Evolutionary conservation across 75 land plant species (phyloP).

Genomic region (Azolla pinnata): DNA sequence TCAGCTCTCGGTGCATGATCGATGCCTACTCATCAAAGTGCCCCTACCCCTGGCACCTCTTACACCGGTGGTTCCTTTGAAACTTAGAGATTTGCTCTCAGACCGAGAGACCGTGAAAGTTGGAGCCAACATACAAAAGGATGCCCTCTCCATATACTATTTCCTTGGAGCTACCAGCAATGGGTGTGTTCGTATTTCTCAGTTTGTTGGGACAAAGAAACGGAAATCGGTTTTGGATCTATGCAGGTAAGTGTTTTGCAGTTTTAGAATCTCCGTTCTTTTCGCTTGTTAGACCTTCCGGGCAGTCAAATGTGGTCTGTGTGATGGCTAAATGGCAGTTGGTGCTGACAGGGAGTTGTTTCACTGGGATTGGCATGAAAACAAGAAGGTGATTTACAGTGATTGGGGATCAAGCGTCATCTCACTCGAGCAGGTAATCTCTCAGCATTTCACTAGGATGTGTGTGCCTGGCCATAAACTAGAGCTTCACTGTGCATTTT

Average conservation of each 20-base stretch:
- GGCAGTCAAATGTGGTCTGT: no score
- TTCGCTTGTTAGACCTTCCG: no score
- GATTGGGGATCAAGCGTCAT: background rate
- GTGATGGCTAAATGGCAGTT: no score
- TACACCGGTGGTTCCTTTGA: background rate
- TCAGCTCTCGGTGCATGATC: constrained; percentile 1
- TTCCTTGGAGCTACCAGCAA: background rate
- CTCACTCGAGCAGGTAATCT: constrained; percentile 1
- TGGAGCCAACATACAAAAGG: constrained; percentile 1
- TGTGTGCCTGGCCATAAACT: no score
- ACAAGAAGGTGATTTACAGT: background rate
- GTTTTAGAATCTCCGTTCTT: no score
- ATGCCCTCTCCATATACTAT: background rate
- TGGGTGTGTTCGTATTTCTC: constrained; percentile 2
- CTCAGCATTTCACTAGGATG: no score
- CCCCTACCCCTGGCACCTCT: background rate
- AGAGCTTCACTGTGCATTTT: no score
- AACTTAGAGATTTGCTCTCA: background rate
- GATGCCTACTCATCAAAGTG: background rate
- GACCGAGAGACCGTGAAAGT: background rate
- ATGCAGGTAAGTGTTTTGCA: constrained; percentile 1
- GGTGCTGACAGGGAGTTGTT: background rate
- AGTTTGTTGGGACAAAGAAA: background rate
- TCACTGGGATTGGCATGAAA: constrained; percentile 3
- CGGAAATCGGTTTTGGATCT: background rate